Evolutionary conservation across 2,329 filamentous ascomycete genomes (phyloP), one percentile per base, ranked within the genome.

Genomic region (Diaporthe sp.): DNA sequence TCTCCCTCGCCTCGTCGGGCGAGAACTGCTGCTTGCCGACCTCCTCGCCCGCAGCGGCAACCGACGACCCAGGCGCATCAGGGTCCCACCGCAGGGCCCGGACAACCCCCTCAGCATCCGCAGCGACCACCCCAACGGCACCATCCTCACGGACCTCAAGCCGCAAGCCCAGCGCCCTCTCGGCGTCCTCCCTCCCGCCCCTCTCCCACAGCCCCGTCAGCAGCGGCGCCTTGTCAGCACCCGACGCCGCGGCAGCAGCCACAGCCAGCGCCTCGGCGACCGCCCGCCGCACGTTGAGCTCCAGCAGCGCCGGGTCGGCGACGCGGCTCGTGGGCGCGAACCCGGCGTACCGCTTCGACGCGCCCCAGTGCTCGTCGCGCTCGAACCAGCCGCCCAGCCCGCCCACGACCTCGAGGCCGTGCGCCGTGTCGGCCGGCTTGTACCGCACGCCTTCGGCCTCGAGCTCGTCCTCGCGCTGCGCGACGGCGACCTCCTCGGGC

Each of bases 321-420:
- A 88, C 82, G 79, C 84, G 86, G 1, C 82, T 79, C 8, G 78
- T 74, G 49, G 82, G 82, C 68, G 82, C 83, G 78, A 91, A 91
- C 2, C 85, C 84, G 22, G 79, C 79, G 77, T 89, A 87, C 67
- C 84, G 79, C 78, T 85, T 87, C 75, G 86, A 85, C 51, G 82
- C 74, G 62, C 84, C 84, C 89, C 90, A 91, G 79, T 90, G 85
- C n/a, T 84, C 84, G n/a, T 83, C 82, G 70, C 84, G 81, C 10
- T 90, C 85, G 89, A 89, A 92, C 89, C 89, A 92, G 37, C 82
- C 82, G 46, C 82, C 82, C 51, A 90, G 76, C 1, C 86, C 84
- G 55, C 86, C 86, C 17, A 90, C 85, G 68, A 86, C 83, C 76
- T 88, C 86, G 3, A 92, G 83, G 0, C 83, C 88, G 0, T 85